Evolutionary conservation across 2,329 filamentous ascomycete species (phyloP).

Genomic region (Chaetomium strumarium): DNA sequence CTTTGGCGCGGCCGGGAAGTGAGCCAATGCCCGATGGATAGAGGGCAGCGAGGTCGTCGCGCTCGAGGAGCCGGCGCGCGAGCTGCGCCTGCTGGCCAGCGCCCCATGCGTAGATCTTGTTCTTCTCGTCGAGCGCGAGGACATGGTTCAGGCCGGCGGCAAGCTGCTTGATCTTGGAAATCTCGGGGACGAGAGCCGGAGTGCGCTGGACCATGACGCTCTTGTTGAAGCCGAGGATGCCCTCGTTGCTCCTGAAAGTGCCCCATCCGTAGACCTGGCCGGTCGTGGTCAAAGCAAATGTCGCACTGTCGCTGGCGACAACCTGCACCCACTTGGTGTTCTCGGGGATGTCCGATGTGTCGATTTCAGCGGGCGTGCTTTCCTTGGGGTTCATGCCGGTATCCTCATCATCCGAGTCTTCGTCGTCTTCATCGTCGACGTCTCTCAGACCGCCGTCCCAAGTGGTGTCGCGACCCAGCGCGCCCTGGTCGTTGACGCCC

Average conservation of each 20-base stretch:
- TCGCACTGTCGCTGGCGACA: slow-evolving; percentile 66
- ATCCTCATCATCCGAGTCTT: slow-evolving; percentile 30
- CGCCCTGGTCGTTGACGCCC: slow-evolving; percentile 83
- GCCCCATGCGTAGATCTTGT: slow-evolving; percentile 65
- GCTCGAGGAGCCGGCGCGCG: slow-evolving; percentile 55
- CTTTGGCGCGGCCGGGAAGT: slow-evolving; percentile 48
- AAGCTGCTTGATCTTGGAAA: slow-evolving; percentile 61
- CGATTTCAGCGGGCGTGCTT: slow-evolving; percentile 53
- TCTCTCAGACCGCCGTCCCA: slow-evolving; percentile 55
- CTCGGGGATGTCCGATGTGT: slow-evolving; percentile 36
- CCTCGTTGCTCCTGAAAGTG: slow-evolving; percentile 60
- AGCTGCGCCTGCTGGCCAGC: slow-evolving; percentile 62
- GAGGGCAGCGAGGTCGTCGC: slow-evolving; percentile 36
- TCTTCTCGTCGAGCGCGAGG: slow-evolving; percentile 59
- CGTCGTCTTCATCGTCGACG: slow-evolving; percentile 41
- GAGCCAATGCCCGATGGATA: slow-evolving; percentile 31
- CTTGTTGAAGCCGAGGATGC: slow-evolving; percentile 37
- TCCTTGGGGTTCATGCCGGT: slow-evolving; percentile 56
- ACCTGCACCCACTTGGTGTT: slow-evolving; percentile 48
- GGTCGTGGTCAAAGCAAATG: slow-evolving; percentile 68
- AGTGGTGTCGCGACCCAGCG: slow-evolving; percentile 66
- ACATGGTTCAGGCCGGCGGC: slow-evolving; percentile 66
- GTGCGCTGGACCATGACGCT: slow-evolving; percentile 37
- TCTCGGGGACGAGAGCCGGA: slow-evolving; percentile 51
- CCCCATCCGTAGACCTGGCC: slow-evolving; percentile 80